Percentiles rank a stretch among this genome's conserved stretches.
Conservation (phyloP, 2,329 filamentous ascomycete species). For the Paecilomyces variotii region DNA sequence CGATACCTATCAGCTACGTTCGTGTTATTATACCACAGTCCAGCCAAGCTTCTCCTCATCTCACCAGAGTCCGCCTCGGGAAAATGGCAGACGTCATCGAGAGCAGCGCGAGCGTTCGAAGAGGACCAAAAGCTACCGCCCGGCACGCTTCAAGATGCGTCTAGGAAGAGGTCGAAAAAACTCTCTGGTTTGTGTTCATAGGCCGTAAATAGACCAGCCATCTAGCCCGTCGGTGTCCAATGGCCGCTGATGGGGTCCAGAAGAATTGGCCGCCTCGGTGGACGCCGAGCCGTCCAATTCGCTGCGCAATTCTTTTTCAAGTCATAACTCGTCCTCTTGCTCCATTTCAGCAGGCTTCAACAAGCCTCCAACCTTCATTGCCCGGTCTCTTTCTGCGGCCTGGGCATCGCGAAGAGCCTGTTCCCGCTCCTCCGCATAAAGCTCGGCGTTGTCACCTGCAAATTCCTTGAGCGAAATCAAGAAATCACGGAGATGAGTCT, state of each 20-base stretch:
- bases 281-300: slow-evolving; percentile 46
- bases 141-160: neutral
- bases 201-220: slow-evolving; percentile 60
- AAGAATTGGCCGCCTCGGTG: slow-evolving; percentile 15
- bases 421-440: slow-evolving; percentile 91
- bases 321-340: slow-evolving; percentile 76
- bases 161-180: slow-evolving; percentile 22
- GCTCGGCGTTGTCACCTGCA: slow-evolving; percentile 85
- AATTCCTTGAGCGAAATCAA: slow-evolving; percentile 96
- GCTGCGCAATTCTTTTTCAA: slow-evolving; percentile 57
- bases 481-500: slow-evolving; percentile 92
- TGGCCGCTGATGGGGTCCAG: slow-evolving; percentile 11
- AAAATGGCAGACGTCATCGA: neutral
- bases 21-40: neutral
- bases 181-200: slow-evolving; percentile 29
- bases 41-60: neutral
- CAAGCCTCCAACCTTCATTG: slow-evolving; percentile 89
- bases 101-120: neutral
- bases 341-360: slow-evolving; percentile 97
- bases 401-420: slow-evolving; percentile 79
- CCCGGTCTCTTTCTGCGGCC: slow-evolving; percentile 79
- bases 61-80: neutral
- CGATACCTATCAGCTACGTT: neutral
- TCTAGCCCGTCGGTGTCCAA: slow-evolving; percentile 38
- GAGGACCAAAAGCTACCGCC: neutral